Base-by-base conservation (phyloP, 495 filamentous ascomycete genomes). In the Jackrogersella minutella region DNA sequence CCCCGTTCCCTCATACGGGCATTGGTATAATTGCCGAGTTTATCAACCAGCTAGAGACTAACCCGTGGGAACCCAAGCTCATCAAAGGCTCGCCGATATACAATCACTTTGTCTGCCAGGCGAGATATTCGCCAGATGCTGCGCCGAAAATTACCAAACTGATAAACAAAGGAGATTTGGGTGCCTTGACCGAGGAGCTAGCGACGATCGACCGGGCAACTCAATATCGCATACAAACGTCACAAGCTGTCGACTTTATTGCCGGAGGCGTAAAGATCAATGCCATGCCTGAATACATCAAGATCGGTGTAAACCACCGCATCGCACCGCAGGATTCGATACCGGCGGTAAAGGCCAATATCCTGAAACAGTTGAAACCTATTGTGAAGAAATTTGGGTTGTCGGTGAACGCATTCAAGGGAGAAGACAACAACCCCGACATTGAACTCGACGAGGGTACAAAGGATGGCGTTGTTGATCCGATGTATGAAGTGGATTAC, bases 1-100 rank as follows among this genome's bases (percentile, higher is more conserved):
- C 84, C 3, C 86, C 87, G 0, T 85, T 82, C 1, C 74, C 82
- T 0, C 87, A 89, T 72, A 90, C 86, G 0, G 84, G 85, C 7
- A 87, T 90, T 58, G 87, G 87, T 3, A 85, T 90, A 50, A 80
- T 88, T 60, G 77, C 81, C 22, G 86, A 90, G 64, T 82, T 89
- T 34, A 77, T 90, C 46, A 84, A 82, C 58, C 70, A 77, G 8
- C 81, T 90, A 3, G 87, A 90, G 59, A 68, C 79, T 1, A 86
- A 87, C 61, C 87, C 87, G 0, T 82, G 85, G 36, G 76, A 82
- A 41, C 77, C 77, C 0, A 74, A 73, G 36, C 66, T 77, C 11
- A 77, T 75, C 44, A 58, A 73, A 34, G 74, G 66, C 41, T 77
- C 73, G 11, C 76, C 76, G 1, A 76, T 77, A 46, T 73, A 77